These are phyloP conservation scores for Sporothrix luriei DNA, from an alignment of 2,329 filamentous ascomycete genomes.

Conservation along the genomic window DNA sequence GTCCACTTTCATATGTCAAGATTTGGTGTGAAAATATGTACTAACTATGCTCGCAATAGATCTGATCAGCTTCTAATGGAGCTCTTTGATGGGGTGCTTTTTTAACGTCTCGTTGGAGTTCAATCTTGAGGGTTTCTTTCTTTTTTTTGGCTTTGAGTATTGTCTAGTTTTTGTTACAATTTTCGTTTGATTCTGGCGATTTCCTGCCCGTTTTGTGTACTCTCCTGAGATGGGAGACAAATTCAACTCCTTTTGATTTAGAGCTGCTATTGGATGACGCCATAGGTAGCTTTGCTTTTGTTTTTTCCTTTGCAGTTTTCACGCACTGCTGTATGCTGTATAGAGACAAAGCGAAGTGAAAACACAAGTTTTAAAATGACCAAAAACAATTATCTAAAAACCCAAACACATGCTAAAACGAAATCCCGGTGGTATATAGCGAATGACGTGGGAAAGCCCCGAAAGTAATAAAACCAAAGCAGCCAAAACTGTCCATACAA, in stretches of 20 bases:
- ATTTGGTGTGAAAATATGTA: not conserved
- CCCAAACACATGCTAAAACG: not conserved
- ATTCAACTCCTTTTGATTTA: not conserved
- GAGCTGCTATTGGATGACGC: not conserved
- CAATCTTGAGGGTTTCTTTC: not conserved
- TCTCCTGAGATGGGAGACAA: not conserved
- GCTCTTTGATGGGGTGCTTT: not conserved
- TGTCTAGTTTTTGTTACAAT: not conserved
- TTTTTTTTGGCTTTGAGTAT: not conserved
- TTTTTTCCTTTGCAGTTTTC: not conserved
- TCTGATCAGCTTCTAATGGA: slow-evolving; percentile 43
- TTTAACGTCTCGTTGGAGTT: not conserved
- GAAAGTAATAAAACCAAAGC: slow-evolving; percentile 7
- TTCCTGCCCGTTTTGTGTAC: not conserved
- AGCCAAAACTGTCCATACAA: not conserved
- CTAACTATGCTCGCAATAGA: slow-evolving; percentile 38
- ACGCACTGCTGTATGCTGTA: not conserved
- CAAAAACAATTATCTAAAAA: slow-evolving; percentile 3
- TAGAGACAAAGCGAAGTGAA: not conserved
- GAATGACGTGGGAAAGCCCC: slow-evolving; percentile 13
- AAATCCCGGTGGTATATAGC: slow-evolving; percentile 21
- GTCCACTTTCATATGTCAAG: not conserved
- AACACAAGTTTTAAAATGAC: not conserved
- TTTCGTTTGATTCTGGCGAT: not conserved
- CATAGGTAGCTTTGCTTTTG: not conserved